These are phyloP conservation scores for Atkinsonella texensis DNA, from an alignment of 2,329 filamentous ascomycete genomes.

Conservation along the genomic window DNA sequence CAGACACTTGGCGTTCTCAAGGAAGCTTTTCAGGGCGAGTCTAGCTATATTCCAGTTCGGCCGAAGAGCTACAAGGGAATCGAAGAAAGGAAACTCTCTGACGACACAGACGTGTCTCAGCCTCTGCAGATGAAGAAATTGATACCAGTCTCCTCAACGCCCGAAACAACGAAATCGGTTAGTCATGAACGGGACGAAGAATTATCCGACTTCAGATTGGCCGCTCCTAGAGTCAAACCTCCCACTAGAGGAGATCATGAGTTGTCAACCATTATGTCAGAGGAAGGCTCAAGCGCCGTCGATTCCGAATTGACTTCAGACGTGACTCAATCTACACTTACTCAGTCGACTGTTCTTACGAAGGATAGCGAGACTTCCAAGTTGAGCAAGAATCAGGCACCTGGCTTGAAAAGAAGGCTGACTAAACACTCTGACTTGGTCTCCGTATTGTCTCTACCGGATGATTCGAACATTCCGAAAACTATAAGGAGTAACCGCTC, in stretches of 20 bases:
- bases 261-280: constrained; percentile 45
- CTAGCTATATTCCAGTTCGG: constrained; percentile 32
- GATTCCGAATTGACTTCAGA: constrained; percentile 40
- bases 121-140: constrained; percentile 3
- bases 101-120: constrained; percentile 13
- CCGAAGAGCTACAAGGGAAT: constrained; percentile 37
- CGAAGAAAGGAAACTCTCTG: constrained; percentile 25
- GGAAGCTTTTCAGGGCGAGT: constrained; percentile 52
- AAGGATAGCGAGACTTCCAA: constrained; percentile 25
- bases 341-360: constrained; percentile 38
- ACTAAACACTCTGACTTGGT: constrained; percentile 92
- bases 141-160: not conserved
- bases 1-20: constrained; percentile 46
- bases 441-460: constrained; percentile 72
- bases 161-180: not conserved
- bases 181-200: not conserved
- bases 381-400: constrained; percentile 27
- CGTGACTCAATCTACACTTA: constrained; percentile 36
- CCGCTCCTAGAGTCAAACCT: constrained; percentile 26
- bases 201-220: constrained; percentile 13
- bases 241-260: constrained; percentile 44
- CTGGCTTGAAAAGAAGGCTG: constrained; percentile 57
- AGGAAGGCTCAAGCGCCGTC: constrained; percentile 31
- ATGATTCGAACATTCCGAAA: constrained; percentile 41
- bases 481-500: constrained; percentile 61